These are phyloP conservation scores for Cryptosporidium ryanae DNA, from an alignment of 169 alveolate genomes.

Conservation along the genomic window DNA sequence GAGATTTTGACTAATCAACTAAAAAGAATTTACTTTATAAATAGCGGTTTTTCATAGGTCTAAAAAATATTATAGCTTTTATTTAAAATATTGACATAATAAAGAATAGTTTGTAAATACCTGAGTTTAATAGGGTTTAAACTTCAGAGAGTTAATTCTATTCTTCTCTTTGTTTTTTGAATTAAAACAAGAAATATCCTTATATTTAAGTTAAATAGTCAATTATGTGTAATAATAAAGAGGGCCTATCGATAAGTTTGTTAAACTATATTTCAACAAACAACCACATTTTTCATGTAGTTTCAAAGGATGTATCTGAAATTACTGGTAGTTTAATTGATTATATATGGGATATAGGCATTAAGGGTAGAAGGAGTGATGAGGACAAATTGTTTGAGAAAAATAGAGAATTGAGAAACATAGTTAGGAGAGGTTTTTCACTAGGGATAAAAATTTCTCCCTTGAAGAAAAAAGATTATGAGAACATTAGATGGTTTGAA, in stretches of 20 bases:
- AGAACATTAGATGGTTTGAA: slow-evolving; percentile 25
- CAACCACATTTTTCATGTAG: slow-evolving; percentile 21
- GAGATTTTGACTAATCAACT: no score
- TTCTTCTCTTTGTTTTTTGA: no score
- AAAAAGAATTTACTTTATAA: no score
- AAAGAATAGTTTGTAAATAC: no score
- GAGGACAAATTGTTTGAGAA: slow-evolving; percentile 18
- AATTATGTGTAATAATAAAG: not conserved
- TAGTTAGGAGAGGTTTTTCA: slow-evolving; percentile 64
- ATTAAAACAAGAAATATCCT: no score
- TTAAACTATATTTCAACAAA: slow-evolving; percentile 8
- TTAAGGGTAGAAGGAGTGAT: slow-evolving; percentile 19
- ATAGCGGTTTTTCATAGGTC: no score
- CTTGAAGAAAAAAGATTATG: not conserved
- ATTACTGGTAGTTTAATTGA: slow-evolving; percentile 12
- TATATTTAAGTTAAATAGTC: no score
- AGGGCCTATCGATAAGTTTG: not conserved
- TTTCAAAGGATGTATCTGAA: slow-evolving; percentile 6
- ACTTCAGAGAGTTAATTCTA: no score
- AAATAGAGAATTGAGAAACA: not conserved
- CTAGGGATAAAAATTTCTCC: slow-evolving; percentile 34
- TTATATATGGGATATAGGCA: slow-evolving; percentile 58
- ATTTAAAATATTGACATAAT: no score
- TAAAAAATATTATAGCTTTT: no score
- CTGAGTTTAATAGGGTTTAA: no score